A percentile compares a stretch with the other conserved stretches of the same genome.
Conservation (phyloP, 176 grass and related monocot species). For the bread wheat (Triticum aestivum) region IWGSC_CS_RefSeq_v2.1 NC_057809.1:30224669-30225168, state of each 20-base stretch:
- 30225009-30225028: slow-evolving; percentile 81
- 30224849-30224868: slow-evolving; percentile 12
- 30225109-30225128: slow-evolving; percentile 72
- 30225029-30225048: slow-evolving; percentile 58
- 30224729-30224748: slow-evolving; percentile 61
- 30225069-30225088: slow-evolving; percentile 67
- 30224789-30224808: slow-evolving; percentile 77
- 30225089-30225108: slow-evolving; percentile 61
- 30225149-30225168: slow-evolving; percentile 87
- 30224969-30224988: slow-evolving; percentile 48
- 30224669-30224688: slow-evolving; percentile 42
- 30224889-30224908: slow-evolving; percentile 25
- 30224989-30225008: slow-evolving; percentile 53
- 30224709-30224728: slow-evolving; percentile 47
- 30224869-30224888: slow-evolving; percentile 36
- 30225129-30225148: slow-evolving; percentile 87
- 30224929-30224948: slow-evolving; percentile 50
- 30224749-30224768: slow-evolving; percentile 71
- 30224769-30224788: slow-evolving; percentile 52
- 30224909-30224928: slow-evolving; percentile 36
- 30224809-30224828: slow-evolving; percentile 78
- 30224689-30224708: slow-evolving; percentile 31
- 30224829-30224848: slow-evolving; percentile 46
- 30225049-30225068: slow-evolving; percentile 41
- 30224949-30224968: slow-evolving; percentile 53